Base-by-base conservation (phyloP, 1,284 basidiomycete genomes). In the Papiliotrema nemorosa region DNA sequence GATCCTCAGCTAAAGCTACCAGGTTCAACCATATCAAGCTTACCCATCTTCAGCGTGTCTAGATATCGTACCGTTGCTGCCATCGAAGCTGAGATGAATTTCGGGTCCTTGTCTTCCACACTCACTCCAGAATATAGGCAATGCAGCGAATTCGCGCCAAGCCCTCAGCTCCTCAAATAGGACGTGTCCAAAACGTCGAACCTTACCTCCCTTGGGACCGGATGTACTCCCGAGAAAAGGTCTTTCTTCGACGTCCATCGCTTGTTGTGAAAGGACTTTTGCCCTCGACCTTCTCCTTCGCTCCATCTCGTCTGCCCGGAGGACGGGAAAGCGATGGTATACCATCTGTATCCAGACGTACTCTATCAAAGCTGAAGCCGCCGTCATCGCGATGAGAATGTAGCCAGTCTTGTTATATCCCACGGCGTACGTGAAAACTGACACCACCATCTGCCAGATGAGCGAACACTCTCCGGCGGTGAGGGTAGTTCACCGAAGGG, bases 81-180 rank as follows among this genome's bases (percentile, higher is more conserved):
- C 13, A 47, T 7, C 7, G 45, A 37, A n/a, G 45, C 45, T 47
- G 36, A 7, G 14, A 6, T 21, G 25, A 36, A 22, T 38, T 10
- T 3, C 18, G 5, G 20, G 13, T 38, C 20, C 18, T 21, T 13
- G 10, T 5, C n/a, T 24, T 33, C 9, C 31, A n/a, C 6, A 27
- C 45, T 37, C 36, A 47, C 45, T 29, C 24, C 22, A 38, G 45
- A 37, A 47, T 13, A 47, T 47, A 12, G 45, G 45, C 25, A 49
- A 20, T 14, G 13, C 26, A 9, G 16, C 14, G 34, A 49, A 49
- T 20, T 49, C 47, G 10, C 35, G 12, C 47, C 47, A 49, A n/a
- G 45, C 24, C 9, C 20, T 13, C 20, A 25, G 14, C 14, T 47
- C 45, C 12, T 35, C 18, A n/a, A 10, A 13, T 13, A 38, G 14